phyloP scores from a whole-genome alignment of 1,139 yeast genomes.

The Debaryomyces sp. region DNA sequence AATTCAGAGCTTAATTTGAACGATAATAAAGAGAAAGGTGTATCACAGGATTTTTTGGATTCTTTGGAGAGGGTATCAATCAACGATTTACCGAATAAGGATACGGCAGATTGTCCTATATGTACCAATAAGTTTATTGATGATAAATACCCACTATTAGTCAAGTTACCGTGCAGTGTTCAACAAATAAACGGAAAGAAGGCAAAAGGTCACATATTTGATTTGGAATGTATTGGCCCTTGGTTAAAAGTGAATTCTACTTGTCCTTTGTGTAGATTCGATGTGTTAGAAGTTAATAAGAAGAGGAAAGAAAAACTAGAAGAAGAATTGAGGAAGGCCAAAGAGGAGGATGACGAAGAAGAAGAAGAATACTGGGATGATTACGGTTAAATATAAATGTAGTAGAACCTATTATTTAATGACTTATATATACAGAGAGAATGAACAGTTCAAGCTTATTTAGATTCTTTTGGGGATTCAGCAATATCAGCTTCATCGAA shows the following conservation, averaged over 20 bases:
- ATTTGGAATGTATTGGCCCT: conserved; percentile 86
- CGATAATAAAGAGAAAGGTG: conserved; percentile 46
- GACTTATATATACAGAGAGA: conserved; percentile 10
- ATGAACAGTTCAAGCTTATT: neutral
- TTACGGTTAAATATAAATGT: conserved; percentile 51
- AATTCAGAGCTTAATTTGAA: conserved; percentile 12
- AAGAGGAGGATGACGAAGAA: conserved; percentile 69
- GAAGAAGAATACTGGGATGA: conserved; percentile 78
- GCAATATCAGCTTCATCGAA: conserved; percentile 17
- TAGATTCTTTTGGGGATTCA: conserved; percentile 4
- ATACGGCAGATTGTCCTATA: conserved; percentile 72
- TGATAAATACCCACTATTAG: conserved; percentile 80
- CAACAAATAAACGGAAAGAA: conserved; percentile 19
- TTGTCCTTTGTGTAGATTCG: conserved; percentile 86
- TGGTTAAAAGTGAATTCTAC: conserved; percentile 83
- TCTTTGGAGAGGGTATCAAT: conserved; percentile 70
- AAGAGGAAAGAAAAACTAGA: conserved; percentile 48
- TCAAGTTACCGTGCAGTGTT: conserved; percentile 71
- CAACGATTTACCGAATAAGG: conserved; percentile 51
- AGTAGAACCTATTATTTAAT: conserved; percentile 5
- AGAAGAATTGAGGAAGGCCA: conserved; percentile 36
- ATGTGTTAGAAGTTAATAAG: conserved; percentile 50
- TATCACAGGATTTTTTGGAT: conserved; percentile 71
- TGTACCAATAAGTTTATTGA: conserved; percentile 75
- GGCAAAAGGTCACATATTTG: conserved; percentile 66